Base-by-base conservation (phyloP, 1,139 yeast species). In the Diutina rugosa region DNA sequence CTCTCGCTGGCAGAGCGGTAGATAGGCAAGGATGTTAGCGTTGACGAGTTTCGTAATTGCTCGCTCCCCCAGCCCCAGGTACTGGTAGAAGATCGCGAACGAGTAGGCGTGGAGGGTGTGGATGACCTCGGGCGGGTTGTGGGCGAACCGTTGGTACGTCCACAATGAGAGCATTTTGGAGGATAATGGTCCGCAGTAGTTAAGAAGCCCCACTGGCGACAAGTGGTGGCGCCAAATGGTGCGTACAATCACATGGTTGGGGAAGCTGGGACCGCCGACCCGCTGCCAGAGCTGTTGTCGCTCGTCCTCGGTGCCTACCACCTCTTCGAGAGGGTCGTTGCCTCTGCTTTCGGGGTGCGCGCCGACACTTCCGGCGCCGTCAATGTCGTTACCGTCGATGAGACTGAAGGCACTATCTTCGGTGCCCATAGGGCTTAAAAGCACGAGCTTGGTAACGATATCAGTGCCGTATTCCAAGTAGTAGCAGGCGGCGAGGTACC, bases 391-490 rank as follows among this genome's bases (percentile, higher is more conserved):
- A 56, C 69, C 63, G 59, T 69, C 73, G 49, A 76, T 65, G 59
- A 75, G 68, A 61, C 78, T 74, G 16, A 61, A 59, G 48, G 64
- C 63, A 58, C 71, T 73, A 7, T 78, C 69, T 59, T 76, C 80
- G 0, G 80, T 74, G 3, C 80, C 80, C 78, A 76, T 72, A 5
- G 80, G 79, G 62, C 78, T 74, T 4, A 74, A 75, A 18, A 69
- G 61, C 18, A 73, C 65, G 44, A 74, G 67, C 41, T 70, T 67
- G 18, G 64, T 62, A 0, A 74, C 77, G 21, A 68, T 57, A 1
- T 58, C 58, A 4, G 58, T 51, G 0, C 57, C 62, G 59, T 73
- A 73, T 60, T 75, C 75, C 74, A 75, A 66, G 32, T 74, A 62
- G 59, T 75, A 76, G 59, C 78, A 72, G 56, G 76, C 65, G 10